Conservation (phyloP, 169 alveolate genomes). For the Plasmodium coatneyi region DNA sequence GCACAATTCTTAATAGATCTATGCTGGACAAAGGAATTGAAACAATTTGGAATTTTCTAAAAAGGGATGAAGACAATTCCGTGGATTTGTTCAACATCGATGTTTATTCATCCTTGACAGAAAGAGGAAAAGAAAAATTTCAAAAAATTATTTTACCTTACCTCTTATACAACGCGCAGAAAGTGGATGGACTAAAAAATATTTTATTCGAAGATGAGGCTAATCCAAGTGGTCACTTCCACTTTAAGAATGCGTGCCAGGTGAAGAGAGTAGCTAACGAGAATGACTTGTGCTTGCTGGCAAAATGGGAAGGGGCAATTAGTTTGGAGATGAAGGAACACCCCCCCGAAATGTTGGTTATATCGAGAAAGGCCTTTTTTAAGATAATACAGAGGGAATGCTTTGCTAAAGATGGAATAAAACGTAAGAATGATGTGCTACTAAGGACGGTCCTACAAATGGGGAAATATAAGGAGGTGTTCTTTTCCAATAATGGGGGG, state of each 20-base stretch:
- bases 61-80: conserved; percentile 24
- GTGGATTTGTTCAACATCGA: conserved; percentile 45
- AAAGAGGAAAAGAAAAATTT: conserved; percentile 30
- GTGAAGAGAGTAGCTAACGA: conserved; percentile 64
- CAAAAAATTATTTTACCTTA: conserved; percentile 20
- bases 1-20: not conserved
- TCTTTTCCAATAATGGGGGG: not conserved
- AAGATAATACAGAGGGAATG: conserved; percentile 10
- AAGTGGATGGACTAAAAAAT: not conserved
- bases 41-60: conserved; percentile 18
- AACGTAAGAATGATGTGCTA: not conserved
- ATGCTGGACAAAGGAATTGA: not conserved
- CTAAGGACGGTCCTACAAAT: conserved; percentile 16
- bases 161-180: conserved; percentile 22
- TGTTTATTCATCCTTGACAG: conserved; percentile 2
- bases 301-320: not conserved
- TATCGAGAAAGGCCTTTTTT: conserved; percentile 36
- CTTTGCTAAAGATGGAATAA: not conserved
- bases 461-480: conserved; percentile 16
- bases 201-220: not conserved
- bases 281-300: conserved; percentile 18
- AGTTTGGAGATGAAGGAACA: not conserved
- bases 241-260: not conserved
- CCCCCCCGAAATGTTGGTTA: conserved; percentile 9
- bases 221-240: not conserved